A percentile compares a stretch with the other conserved stretches of the same genome.
These are phyloP conservation scores for Dillenia suffruticosa DNA, from an alignment of 164 flowering plant genomes.

Conservation along the genomic window DNA sequence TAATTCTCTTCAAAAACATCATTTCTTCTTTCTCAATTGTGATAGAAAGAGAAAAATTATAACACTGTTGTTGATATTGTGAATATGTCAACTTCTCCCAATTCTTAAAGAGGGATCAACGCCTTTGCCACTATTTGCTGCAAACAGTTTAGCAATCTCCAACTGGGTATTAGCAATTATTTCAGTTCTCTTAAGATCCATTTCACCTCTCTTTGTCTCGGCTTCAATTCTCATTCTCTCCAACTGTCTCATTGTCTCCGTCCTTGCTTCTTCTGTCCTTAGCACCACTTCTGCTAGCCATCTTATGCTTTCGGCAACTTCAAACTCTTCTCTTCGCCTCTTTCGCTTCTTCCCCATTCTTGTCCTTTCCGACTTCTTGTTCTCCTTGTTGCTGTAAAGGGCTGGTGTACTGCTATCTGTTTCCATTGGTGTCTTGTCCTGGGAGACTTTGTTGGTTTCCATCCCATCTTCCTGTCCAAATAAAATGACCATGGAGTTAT, in stretches of 20 bases:
- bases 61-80: too few relatives aligned
- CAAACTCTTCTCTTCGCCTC: conserved; percentile 31
- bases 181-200: conserved; percentile 81
- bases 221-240: conserved; percentile 82
- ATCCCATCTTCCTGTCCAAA: conserved; percentile 34
- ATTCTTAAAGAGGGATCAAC: conserved; percentile 58
- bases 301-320: conserved; percentile 63
- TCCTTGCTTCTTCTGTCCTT: conserved; percentile 64
- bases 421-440: conserved; percentile 29
- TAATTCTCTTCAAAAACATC: too few relatives aligned
- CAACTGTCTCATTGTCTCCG: conserved; percentile 78
- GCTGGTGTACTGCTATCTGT: conserved; percentile 65
- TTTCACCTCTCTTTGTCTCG: conserved; percentile 70
- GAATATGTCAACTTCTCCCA: conserved; percentile 44
- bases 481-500: neutral
- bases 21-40: too few relatives aligned
- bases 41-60: too few relatives aligned
- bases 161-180: conserved; percentile 83
- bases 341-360: conserved; percentile 19
- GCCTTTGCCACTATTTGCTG: conserved; percentile 29
- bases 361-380: conserved; percentile 15
- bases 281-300: conserved; percentile 79
- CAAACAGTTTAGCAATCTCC: conserved; percentile 77
- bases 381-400: conserved; percentile 31
- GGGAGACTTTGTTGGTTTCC: conserved; percentile 25